These are phyloP conservation scores for Liquidambar formosana DNA, from an alignment of 164 flowering plant genomes.

Conservation along the genomic window DNA sequence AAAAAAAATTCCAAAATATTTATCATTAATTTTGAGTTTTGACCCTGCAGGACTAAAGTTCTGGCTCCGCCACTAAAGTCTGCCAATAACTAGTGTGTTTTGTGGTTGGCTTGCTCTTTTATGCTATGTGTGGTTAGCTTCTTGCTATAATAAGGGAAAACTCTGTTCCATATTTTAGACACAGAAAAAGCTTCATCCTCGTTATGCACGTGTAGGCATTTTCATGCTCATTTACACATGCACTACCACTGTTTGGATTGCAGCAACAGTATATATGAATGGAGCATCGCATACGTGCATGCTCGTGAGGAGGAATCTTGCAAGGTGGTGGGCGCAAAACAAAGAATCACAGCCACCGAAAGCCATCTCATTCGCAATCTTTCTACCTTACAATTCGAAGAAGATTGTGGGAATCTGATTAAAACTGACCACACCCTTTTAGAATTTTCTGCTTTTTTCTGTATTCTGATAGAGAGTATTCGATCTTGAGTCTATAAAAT, in stretches of 20 bases:
- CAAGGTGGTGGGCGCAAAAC: conserved; percentile 31
- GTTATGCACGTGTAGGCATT: not conserved
- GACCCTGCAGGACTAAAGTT: too few relatives aligned
- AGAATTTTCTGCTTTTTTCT: conserved; percentile 15
- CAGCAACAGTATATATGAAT: not conserved
- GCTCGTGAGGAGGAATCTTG: conserved; percentile 29
- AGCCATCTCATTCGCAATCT: conserved; percentile 33
- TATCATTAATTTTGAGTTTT: too few relatives aligned
- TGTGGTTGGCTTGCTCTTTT: not conserved
- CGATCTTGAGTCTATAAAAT: conserved; percentile 9
- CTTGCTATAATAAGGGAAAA: not conserved
- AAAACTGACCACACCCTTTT: conserved; percentile 16
- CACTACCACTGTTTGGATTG: too few relatives aligned
- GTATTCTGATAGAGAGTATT: conserved; percentile 5
- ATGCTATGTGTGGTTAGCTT: not conserved
- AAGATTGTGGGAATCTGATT: conserved; percentile 33
- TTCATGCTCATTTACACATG: not conserved
- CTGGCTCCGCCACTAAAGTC: too few relatives aligned
- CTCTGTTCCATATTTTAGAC: too few relatives aligned
- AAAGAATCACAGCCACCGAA: conserved; percentile 35
- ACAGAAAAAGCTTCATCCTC: too few relatives aligned
- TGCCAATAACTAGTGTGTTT: too few relatives aligned
- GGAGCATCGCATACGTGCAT: not conserved
- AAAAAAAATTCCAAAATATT: too few relatives aligned
- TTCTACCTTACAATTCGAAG: conserved; percentile 20